These are phyloP conservation scores for Astrocystis sublimbata DNA, from an alignment of 495 filamentous ascomycete species.

Conservation along the genomic window DNA sequence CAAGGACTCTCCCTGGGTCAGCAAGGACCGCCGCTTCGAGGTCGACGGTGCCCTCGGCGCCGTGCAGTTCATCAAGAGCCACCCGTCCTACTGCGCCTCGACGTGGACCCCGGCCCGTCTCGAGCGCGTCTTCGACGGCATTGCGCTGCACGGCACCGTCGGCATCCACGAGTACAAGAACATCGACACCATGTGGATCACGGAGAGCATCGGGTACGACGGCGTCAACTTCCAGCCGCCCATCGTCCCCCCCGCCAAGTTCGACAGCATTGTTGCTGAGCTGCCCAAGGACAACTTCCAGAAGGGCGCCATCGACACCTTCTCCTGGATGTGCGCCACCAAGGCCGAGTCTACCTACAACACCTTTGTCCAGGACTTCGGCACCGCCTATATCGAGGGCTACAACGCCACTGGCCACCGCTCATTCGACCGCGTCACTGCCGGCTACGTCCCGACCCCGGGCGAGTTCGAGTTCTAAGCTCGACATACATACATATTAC, in stretches of 20 bases:
- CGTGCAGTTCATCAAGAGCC: slow-evolving; percentile 62
- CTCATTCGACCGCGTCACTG: slow-evolving; percentile 12
- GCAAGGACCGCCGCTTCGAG: slow-evolving; percentile 39
- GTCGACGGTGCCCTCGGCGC: slow-evolving; percentile 81
- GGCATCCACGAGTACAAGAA: slow-evolving; percentile 26
- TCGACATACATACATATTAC: too few relatives aligned
- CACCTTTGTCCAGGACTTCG: slow-evolving; percentile 9
- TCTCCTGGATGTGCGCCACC: slow-evolving; percentile 15
- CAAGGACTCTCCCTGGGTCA: slow-evolving; percentile 23
- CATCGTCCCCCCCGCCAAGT: slow-evolving; percentile 24
- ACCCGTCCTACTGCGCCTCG: not conserved
- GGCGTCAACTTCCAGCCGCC: slow-evolving; percentile 23
- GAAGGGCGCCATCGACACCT: slow-evolving; percentile 12
- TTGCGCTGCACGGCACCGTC: slow-evolving; percentile 27
- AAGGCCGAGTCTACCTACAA: slow-evolving; percentile 8
- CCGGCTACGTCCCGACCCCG: not conserved
- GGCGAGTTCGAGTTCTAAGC: too few relatives aligned
- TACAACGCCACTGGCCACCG: slow-evolving; percentile 8
- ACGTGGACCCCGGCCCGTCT: slow-evolving; percentile 21
- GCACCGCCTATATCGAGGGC: not conserved
- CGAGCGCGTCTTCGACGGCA: slow-evolving; percentile 29
- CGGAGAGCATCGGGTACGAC: slow-evolving; percentile 18
- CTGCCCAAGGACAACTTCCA: slow-evolving; percentile 21
- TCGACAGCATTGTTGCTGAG: slow-evolving; percentile 13
- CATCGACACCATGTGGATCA: slow-evolving; percentile 24